Evolutionary conservation across 2,329 filamentous ascomycete species (phyloP), one percentile per base, ranked within the genome.

Genomic region (Hypoxylon sp.): DNA sequence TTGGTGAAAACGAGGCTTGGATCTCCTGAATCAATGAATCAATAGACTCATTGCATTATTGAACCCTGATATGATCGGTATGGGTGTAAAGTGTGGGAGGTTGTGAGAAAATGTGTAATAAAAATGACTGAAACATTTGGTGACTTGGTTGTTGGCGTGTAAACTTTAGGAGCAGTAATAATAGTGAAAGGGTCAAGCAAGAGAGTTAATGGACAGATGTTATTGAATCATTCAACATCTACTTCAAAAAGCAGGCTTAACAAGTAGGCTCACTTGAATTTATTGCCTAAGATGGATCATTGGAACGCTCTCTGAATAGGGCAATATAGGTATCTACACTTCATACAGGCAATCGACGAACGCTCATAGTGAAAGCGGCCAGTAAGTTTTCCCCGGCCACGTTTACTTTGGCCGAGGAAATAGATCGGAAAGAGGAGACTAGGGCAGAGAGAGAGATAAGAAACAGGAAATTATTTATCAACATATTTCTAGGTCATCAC

Each of bases 11-110:
- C 25, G 53, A 41, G 30, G 48, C 36, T 64, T 49, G 48, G 55
- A 60, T 59, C 55, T 64, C 61, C 36, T 49, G 25, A 19, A 38
- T 64, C 28, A n/a, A 55, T 52, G 32, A 19, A 23, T 63, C 38
- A 59, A 58, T 63, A 52, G 52, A 51, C 34, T 52, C 46, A 30
- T 13, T 51, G 56, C 52, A 50, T 19, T 43, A 49, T 21, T 45
- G 17, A 49, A 13, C n/a, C 36, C 7, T 10, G 28, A 34, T 30
- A 2, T 41, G 14, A 43, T n/a, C 2, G 9, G n/a, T 3, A 13
- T 51, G 2, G 10, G 32, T 14, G 28, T 36, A 19, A 21, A 34
- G 11, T 13, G n/a, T 14, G 30, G n/a, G n/a, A 9, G 28, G 11
- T 9, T 30, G 10, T 17, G 25, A n/a, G 46, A 7, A n/a, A 49